Evolutionary conservation across 2,329 filamentous ascomycete genomes (phyloP), one percentile per base, ranked within the genome.

Genomic region (Nemania sp.): DNA sequence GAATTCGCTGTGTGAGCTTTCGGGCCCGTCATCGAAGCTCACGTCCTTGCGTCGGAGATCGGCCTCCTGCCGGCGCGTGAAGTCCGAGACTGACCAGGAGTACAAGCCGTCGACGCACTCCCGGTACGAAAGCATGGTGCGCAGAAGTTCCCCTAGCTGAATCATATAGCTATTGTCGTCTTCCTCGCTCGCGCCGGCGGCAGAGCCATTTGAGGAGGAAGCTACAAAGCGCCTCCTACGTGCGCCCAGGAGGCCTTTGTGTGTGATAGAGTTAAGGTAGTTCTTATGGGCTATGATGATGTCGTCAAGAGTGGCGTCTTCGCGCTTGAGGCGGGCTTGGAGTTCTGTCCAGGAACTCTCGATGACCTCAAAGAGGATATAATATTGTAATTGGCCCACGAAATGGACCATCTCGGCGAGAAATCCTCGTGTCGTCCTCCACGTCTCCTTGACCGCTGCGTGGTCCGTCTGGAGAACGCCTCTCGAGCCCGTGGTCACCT

Each of bases 371-470:
- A 98, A 99, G 10, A 99, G 83, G 68, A 99, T 97, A 75, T 99
- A 99, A 79, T 98, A 97, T 76, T 99, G 95, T 13, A 99, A 83
- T 76, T 99, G 95, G 65, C 92, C 92, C 71, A 98, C 89, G 72
- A 99, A 98, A 75, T 99, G 96, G 15, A 98, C 91, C 95, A 99
- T 99, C 76, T 99, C 96, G 12, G 94, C 93, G 39, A 98, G 87
- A 17, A 89, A 88, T 60, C 93, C 95, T 59, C 94, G 85, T 4
- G 93, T 96, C 13, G 84, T 87, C 74, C 97, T 97, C 95, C 95
- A 99, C 54, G 94, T 90, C 61, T 87, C 80, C 29, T 85, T 85
- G 21, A 96, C 86, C 62, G 85, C 84, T 2, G 78, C 73, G 51
- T 92, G 88, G 3, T 90, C 84, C 34, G 86, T 90, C 63, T 90